A percentile compares a stretch with the other conserved stretches of the same genome.
Conservation (phyloP, 257 asterid species). For the Ballota nigra region DNA sequence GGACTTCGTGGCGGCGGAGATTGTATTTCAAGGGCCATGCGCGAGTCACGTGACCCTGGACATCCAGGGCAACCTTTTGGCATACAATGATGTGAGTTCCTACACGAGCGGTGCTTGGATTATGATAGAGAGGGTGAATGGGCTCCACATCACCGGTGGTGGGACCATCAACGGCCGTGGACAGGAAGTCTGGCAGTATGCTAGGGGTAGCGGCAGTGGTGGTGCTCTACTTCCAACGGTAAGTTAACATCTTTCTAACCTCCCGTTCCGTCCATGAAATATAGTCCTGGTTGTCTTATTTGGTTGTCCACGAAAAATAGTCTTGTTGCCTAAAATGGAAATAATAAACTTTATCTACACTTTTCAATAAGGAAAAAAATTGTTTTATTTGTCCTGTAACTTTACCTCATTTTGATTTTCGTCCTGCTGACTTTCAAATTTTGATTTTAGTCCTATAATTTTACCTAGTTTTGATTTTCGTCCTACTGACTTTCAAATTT, state of each 20-base stretch:
- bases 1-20: constrained; percentile 40
- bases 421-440: no score
- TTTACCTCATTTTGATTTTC: no score
- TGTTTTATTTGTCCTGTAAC: no score
- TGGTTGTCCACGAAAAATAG: no score
- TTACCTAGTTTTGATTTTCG: no score
- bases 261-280: no score
- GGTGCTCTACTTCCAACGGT: background rate
- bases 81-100: constrained; percentile 35
- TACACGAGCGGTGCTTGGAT: constrained; percentile 44
- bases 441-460: no score
- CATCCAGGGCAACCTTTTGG: constrained; percentile 47
- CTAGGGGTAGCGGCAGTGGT: background rate
- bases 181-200: constrained; percentile 30
- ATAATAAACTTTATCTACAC: no score
- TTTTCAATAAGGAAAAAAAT: no score
- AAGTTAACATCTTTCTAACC: background rate
- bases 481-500: no score
- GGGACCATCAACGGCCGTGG: constrained; percentile 76
- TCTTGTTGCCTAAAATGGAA: no score
- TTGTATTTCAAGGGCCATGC: constrained; percentile 65
- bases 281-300: no score
- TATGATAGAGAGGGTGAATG: constrained; percentile 31
- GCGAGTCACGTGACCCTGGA: constrained; percentile 44
- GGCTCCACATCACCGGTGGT: constrained; percentile 44